A percentile compares a stretch with the other conserved stretches of the same genome.
phyloP scores from a whole-genome alignment of 169 alveolate species.

The Plasmodium reichenowi region DNA sequence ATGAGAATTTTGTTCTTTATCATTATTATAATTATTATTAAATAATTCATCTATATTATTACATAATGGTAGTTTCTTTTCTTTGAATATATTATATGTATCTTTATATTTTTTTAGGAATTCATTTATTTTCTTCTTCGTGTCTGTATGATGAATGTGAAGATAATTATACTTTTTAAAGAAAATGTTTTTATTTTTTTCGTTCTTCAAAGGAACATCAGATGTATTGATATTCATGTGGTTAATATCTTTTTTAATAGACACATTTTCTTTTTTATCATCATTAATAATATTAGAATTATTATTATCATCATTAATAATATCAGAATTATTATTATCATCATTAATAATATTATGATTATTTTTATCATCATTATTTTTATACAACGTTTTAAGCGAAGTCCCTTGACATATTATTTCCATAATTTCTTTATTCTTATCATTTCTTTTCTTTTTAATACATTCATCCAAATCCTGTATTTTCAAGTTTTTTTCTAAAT shows the following conservation, averaged over 20 bases:
- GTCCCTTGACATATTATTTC: constrained; percentile 7
- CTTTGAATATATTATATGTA: constrained; percentile 25
- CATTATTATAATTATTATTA: not conserved
- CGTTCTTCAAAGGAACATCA: too few species aligned
- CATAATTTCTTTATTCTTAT: not conserved
- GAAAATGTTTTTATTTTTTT: too few species aligned
- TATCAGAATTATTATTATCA: not conserved
- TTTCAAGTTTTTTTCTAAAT: constrained; percentile 37
- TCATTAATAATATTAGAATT: too few species aligned
- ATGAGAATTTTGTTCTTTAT: not conserved
- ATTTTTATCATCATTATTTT: not conserved
- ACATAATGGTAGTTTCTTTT: constrained; percentile 24
- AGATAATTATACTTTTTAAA: too few species aligned
- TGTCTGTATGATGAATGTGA: too few species aligned
- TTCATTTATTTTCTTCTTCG: not conserved
- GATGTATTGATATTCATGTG: too few species aligned
- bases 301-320: not conserved
- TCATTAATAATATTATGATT: not conserved
- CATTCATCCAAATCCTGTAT: constrained; percentile 6
- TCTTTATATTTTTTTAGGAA: constrained; percentile 35
- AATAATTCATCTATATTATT: constrained; percentile 15
- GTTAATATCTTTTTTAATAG: too few species aligned
- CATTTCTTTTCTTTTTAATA: constrained; percentile 3
- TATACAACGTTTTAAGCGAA: not conserved
- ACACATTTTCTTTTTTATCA: too few species aligned